Evolutionary conservation across 257 asterid species (phyloP).

Genomic region (Anisodus acutangulus): DNA sequence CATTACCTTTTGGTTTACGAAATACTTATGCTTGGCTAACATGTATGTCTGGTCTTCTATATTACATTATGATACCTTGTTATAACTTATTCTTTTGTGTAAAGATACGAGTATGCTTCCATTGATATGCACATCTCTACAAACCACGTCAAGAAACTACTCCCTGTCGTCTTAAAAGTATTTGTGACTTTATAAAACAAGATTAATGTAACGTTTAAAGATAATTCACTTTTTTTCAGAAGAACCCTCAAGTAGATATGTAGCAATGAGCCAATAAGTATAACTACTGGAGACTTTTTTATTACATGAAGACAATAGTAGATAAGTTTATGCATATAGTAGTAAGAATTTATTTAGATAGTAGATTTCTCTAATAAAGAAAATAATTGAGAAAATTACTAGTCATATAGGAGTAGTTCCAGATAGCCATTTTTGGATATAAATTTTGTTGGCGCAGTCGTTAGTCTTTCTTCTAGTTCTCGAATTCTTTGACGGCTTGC

Average conservation of each 20-base stretch:
- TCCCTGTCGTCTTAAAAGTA: no score
- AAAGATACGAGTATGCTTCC: no score
- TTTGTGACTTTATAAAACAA: not conserved
- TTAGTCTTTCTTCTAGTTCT: not conserved
- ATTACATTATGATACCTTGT: not conserved
- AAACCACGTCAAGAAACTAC: no score
- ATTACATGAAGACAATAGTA: not conserved
- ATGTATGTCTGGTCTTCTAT: not conserved
- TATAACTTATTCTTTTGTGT: not conserved
- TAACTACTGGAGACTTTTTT: not conserved
- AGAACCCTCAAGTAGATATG: not conserved
- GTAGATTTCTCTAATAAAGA: not conserved
- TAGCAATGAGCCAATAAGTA: not conserved
- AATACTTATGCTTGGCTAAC: not conserved
- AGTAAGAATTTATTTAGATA: not conserved
- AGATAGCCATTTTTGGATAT: not conserved
- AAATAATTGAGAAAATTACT: not conserved
- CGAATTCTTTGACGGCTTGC: not conserved
- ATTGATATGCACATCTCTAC: no score
- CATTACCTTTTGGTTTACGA: not conserved
- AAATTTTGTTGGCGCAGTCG: not conserved
- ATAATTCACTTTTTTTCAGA: not conserved
- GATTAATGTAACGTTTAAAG: not conserved
- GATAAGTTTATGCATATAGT: not conserved
- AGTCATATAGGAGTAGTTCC: not conserved